These are phyloP conservation scores for Flaveria trinervia DNA, from an alignment of 129 eudicot genomes.

Conservation along the genomic window DNA sequence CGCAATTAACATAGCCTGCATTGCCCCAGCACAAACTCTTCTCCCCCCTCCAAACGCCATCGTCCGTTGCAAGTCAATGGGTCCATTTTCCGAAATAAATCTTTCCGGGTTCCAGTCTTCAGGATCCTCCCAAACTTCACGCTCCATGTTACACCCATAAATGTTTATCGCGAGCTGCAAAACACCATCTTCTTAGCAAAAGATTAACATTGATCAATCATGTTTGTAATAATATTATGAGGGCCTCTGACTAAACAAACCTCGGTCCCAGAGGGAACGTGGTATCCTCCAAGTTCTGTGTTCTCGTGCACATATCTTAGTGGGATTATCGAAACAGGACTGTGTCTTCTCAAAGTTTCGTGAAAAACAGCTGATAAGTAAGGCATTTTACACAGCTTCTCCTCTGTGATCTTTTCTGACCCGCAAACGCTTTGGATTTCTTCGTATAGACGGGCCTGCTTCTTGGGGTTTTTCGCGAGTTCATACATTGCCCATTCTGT, in stretches of 20 bases:
- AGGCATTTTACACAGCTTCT: slow-evolving; percentile 44
- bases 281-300: slow-evolving; percentile 54
- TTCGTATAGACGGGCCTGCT: slow-evolving; percentile 35
- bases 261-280: slow-evolving; percentile 59
- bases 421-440: slow-evolving; percentile 51
- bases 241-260: slow-evolving; percentile 34
- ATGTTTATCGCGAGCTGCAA: slow-evolving; percentile 49
- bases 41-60: slow-evolving; percentile 42
- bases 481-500: slow-evolving; percentile 61
- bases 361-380: slow-evolving; percentile 50
- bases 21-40: slow-evolving; percentile 43
- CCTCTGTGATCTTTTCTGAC: slow-evolving; percentile 46
- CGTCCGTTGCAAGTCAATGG: slow-evolving; percentile 30
- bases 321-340: slow-evolving; percentile 52
- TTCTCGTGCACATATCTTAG: slow-evolving; percentile 49
- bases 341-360: slow-evolving; percentile 55
- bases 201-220: background rate
- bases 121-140: slow-evolving; percentile 52
- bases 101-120: slow-evolving; percentile 63
- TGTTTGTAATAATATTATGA: background rate
- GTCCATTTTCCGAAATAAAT: slow-evolving; percentile 36
- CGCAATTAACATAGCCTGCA: slow-evolving; percentile 53
- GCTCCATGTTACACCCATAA: slow-evolving; percentile 59
- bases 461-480: slow-evolving; percentile 42
- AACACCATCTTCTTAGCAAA: background rate